phyloP scores from a whole-genome alignment of 208 protist species.

The Wallacemonas sp. region DNA sequence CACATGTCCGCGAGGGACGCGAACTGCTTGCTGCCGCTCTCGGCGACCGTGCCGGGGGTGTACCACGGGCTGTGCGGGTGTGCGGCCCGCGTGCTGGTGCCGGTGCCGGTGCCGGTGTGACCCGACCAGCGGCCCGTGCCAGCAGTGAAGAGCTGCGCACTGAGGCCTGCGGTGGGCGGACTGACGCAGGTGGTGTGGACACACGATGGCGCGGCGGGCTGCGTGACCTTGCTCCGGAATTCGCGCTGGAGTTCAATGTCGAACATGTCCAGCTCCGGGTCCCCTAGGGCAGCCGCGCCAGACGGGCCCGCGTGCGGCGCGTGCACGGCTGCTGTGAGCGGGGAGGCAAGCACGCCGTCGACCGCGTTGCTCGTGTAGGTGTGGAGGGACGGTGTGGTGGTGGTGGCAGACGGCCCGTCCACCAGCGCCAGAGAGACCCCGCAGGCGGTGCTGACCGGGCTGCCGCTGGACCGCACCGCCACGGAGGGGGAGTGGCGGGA shows the following conservation, averaged over 20 bases:
- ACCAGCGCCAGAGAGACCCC: neutral
- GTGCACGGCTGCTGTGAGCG: neutral
- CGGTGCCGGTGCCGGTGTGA: neutral
- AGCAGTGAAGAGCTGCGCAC: neutral
- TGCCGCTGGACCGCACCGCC: constrained; percentile 1
- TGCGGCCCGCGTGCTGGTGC: neutral
- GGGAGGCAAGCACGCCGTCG: neutral
- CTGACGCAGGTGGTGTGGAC: neutral
- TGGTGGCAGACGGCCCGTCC: neutral
- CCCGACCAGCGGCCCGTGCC: neutral
- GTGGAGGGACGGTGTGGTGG: neutral
- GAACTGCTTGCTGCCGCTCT: constrained; percentile 35
- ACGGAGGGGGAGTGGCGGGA: constrained; percentile 11
- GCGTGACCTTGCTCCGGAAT: constrained; percentile 21
- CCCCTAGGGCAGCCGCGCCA: constrained; percentile 16
- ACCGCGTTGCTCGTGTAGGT: neutral
- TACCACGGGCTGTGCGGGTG: neutral
- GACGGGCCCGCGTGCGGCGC: neutral
- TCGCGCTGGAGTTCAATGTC: constrained; percentile 69
- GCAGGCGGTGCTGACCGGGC: neutral
- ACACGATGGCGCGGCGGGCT: neutral
- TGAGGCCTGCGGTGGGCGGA: neutral
- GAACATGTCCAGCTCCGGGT: constrained; percentile 64
- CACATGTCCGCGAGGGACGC: constrained; percentile 48
- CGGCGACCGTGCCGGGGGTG: constrained; percentile 15